A percentile compares a stretch with the other conserved stretches of the same genome.
Evolutionary conservation across 1,284 basidiomycete species (phyloP).

Genomic region (Ustilago shanxiensis): DNA sequence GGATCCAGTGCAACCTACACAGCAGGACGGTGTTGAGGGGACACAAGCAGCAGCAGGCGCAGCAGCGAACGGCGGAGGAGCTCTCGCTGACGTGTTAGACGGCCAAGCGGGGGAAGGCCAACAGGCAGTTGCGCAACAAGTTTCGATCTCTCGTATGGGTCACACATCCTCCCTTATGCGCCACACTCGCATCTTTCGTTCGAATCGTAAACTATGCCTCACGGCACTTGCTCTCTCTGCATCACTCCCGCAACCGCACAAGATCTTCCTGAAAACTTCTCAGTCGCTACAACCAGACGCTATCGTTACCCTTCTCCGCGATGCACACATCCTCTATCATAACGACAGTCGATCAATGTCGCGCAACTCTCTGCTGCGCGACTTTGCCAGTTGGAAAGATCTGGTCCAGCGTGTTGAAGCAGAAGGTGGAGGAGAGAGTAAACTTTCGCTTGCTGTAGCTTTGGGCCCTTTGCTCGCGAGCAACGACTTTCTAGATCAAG

Average conservation of each 20-base stretch:
- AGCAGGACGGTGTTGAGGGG: neutral
- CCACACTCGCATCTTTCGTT: conserved; percentile 63
- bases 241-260: conserved; percentile 34
- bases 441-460: conserved; percentile 58
- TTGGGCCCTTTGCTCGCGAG: conserved; percentile 44
- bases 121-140: conserved; percentile 34
- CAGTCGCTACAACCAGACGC: conserved; percentile 51
- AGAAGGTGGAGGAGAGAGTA: conserved; percentile 59
- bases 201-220: conserved; percentile 58
- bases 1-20: conserved; percentile 6
- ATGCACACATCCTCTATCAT: conserved; percentile 59
- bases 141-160: conserved; percentile 27
- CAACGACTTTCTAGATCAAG: conserved; percentile 55
- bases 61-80: neutral
- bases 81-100: neutral
- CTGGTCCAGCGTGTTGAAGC: conserved; percentile 63
- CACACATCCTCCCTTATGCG: conserved; percentile 22
- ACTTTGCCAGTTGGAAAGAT: conserved; percentile 64
- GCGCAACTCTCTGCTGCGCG: conserved; percentile 53
- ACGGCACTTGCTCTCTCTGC: conserved; percentile 54
- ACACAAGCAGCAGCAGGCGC: neutral
- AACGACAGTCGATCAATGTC: conserved; percentile 46
- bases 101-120: conserved; percentile 22
- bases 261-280: conserved; percentile 62
- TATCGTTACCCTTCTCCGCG: conserved; percentile 55